These are phyloP conservation scores for Bacidia rubella DNA, from an alignment of 495 filamentous ascomycete genomes.

Conservation along the genomic window DNA sequence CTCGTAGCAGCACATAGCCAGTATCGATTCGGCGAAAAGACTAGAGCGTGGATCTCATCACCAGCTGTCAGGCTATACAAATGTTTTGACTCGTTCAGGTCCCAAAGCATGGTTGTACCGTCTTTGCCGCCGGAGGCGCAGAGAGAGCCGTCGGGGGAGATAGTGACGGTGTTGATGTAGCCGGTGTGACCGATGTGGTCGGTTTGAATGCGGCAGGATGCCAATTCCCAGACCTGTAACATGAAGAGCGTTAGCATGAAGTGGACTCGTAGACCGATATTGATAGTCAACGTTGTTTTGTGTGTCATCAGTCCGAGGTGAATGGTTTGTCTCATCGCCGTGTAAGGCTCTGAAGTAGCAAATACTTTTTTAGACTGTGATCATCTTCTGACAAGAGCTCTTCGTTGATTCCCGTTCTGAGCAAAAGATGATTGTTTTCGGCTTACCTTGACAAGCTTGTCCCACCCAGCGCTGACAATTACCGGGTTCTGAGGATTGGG, in stretches of 20 bases:
- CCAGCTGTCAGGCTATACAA: slow-evolving; percentile 98
- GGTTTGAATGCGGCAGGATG: slow-evolving; percentile 97
- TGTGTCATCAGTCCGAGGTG: slow-evolving; percentile 71
- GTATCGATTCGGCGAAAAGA: slow-evolving; percentile 99
- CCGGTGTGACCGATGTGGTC: slow-evolving; percentile 99
- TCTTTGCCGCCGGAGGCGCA: slow-evolving; percentile 99
- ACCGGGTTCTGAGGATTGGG: slow-evolving; percentile 99
- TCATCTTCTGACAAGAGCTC: slow-evolving; percentile 64
- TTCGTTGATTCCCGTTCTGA: background rate
- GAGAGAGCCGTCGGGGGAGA: slow-evolving; percentile 98
- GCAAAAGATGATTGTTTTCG: background rate
- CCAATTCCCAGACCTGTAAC: slow-evolving; percentile 92
- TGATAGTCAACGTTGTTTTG: background rate
- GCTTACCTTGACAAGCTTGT: slow-evolving; percentile 99
- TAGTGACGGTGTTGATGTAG: slow-evolving; percentile 99
- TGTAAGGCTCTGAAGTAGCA: slow-evolving; percentile 99
- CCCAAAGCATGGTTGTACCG: slow-evolving; percentile 99
- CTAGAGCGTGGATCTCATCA: slow-evolving; percentile 99
- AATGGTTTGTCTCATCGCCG: slow-evolving; percentile 96
- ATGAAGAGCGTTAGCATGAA: background rate
- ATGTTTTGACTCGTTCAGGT: slow-evolving; percentile 99
- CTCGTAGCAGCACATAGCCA: slow-evolving; percentile 98
- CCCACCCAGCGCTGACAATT: slow-evolving; percentile 97
- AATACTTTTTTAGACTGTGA: slow-evolving; percentile 83
- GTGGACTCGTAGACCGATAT: background rate